A percentile compares a stretch with the other conserved stretches of the same genome.
Conservation (phyloP, 768 basidiomycete species). For the Postia placenta region DNA sequence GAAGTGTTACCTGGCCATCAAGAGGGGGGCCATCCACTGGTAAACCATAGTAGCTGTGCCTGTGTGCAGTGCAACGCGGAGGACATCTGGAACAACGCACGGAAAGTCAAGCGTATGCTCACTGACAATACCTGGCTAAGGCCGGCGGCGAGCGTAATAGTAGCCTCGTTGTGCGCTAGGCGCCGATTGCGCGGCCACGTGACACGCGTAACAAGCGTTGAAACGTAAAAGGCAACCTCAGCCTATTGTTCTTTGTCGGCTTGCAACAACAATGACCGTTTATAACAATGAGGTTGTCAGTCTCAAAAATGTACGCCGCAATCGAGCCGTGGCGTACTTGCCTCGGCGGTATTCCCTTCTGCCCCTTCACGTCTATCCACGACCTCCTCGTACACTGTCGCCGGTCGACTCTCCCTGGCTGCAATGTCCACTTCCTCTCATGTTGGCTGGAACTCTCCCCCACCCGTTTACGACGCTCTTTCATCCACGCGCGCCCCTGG, state of each 20-base stretch:
- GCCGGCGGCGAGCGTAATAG: too few species aligned
- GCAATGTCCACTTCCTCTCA: conserved; percentile 24
- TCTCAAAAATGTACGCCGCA: background rate
- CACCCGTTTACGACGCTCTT: conserved; percentile 53
- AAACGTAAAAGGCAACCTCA: conserved; percentile 10
- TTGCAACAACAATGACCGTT: conserved; percentile 3
- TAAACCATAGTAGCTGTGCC: too few species aligned
- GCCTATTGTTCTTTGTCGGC: background rate
- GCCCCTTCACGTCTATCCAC: conserved; percentile 15
- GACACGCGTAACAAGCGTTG: conserved; percentile 9
- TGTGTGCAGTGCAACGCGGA: too few species aligned
- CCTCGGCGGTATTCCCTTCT: conserved; percentile 5
- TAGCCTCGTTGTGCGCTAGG: background rate
- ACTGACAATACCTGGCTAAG: too few species aligned
- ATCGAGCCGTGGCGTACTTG: too few species aligned
- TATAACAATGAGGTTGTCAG: background rate
- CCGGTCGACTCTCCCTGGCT: conserved; percentile 23
- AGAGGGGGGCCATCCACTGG: too few species aligned
- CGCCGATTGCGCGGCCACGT: background rate
- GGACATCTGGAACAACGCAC: too few species aligned
- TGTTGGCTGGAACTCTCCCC: conserved; percentile 32
- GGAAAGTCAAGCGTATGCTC: too few species aligned
- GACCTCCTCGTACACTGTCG: conserved; percentile 18
- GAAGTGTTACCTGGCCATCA: too few species aligned
- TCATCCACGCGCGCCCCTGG: conserved; percentile 19